Evolutionary conservation across 192 early-diverging fungal genomes (phyloP).

Genomic region (Backusella westeae): DNA sequence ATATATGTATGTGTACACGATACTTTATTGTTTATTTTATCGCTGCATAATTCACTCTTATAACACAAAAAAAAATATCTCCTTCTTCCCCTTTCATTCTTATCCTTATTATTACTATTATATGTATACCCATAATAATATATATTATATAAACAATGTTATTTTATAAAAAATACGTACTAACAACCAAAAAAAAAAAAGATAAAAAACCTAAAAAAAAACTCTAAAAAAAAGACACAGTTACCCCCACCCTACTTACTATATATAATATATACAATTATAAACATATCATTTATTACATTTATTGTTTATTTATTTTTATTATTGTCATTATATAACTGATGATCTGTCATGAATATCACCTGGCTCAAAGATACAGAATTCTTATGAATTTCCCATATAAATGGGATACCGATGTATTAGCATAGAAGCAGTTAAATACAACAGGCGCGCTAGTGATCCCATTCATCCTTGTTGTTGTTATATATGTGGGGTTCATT

Average conservation of each 20-base stretch:
- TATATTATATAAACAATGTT: not conserved
- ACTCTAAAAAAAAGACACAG: not conserved
- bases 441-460: not conserved
- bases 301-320: not conserved
- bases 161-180: not conserved
- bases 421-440: not conserved
- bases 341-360: not conserved
- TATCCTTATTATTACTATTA: not conserved
- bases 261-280: conserved; percentile 3
- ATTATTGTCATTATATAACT: not conserved
- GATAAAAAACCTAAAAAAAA: not conserved
- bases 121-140: conserved; percentile 5
- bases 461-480: not conserved
- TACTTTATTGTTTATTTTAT: conserved; percentile 4
- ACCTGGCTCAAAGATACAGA: not conserved
- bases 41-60: not conserved
- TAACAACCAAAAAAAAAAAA: not conserved
- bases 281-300: not conserved
- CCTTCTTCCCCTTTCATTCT: not conserved
- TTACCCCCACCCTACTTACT: not conserved
- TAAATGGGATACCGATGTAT: not conserved
- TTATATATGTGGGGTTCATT: not conserved
- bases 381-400: not conserved
- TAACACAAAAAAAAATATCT: not conserved
- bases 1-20: not conserved